These are phyloP conservation scores for Crataegus laevigata DNA, from an alignment of 306 rosid genomes.

Conservation along the genomic window DNA sequence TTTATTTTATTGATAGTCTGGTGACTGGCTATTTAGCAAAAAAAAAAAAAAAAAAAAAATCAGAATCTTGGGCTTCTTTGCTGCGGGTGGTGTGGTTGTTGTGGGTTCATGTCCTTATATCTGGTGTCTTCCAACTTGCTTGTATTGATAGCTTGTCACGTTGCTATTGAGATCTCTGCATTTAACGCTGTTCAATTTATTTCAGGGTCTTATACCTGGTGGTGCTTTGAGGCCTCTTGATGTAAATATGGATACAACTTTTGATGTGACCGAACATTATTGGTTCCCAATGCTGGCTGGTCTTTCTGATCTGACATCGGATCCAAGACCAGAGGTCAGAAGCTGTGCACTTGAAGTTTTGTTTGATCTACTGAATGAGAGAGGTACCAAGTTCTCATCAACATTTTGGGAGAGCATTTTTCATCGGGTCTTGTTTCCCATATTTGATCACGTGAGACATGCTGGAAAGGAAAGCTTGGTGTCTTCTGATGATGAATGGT, in stretches of 20 bases:
- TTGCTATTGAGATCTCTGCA: background rate
- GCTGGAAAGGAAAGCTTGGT: conserved; percentile 72
- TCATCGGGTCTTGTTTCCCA: conserved; percentile 96
- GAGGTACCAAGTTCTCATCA: conserved; percentile 89
- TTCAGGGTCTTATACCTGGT: conserved; percentile 92
- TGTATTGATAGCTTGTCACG: background rate
- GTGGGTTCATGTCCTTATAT: background rate
- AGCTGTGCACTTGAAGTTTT: conserved; percentile 97
- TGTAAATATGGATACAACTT: conserved; percentile 39
- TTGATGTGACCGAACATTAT: conserved; percentile 91
- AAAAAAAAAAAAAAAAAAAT: background rate
- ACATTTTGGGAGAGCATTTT: conserved; percentile 97
- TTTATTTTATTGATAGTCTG: conserved; percentile 3
- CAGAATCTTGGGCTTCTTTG: background rate
- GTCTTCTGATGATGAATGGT: conserved; percentile 75
- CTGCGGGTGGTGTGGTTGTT: background rate
- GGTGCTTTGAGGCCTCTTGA: conserved; percentile 89
- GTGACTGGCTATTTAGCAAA: background rate
- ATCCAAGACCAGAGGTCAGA: conserved; percentile 92
- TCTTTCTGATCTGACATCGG: conserved; percentile 94
- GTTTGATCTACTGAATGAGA: conserved; percentile 95
- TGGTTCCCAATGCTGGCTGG: conserved; percentile 99
- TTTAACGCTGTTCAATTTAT: conserved; percentile 20
- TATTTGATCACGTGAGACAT: conserved; percentile 94
- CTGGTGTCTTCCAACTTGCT: background rate